These are phyloP conservation scores for Podospora anserina DNA, from an alignment of 495 filamentous ascomycete species.

Conservation along the genomic window DNA sequence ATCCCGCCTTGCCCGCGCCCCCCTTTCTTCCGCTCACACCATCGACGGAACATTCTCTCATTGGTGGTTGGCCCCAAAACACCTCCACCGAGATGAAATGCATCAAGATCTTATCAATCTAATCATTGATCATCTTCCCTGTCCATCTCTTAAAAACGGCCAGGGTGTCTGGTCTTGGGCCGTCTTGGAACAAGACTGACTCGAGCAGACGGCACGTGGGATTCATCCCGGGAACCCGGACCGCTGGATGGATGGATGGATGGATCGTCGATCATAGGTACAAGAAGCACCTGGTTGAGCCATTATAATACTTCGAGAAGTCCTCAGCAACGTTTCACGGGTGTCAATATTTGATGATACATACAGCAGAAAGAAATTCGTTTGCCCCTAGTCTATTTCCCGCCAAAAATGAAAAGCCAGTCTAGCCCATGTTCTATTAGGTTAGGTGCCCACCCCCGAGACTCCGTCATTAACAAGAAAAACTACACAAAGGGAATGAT, in stretches of 20 bases:
- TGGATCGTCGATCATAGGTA: not conserved
- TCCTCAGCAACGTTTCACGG: not conserved
- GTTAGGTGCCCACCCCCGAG: conserved; percentile 12
- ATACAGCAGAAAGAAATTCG: conserved; percentile 11
- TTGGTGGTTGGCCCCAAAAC: not conserved
- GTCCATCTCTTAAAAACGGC: not conserved
- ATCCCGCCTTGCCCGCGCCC: not conserved
- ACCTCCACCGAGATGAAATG: not conserved
- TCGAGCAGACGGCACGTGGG: not conserved
- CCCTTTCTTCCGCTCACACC: not conserved
- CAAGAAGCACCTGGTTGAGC: not conserved
- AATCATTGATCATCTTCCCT: conserved; percentile 3
- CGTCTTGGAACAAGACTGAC: not conserved
- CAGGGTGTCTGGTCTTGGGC: not conserved
- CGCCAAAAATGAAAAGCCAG: conserved; percentile 15
- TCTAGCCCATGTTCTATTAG: conserved; percentile 24
- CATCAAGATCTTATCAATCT: conserved; percentile 9
- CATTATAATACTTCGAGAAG: not conserved
- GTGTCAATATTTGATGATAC: not conserved
- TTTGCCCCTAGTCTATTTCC: conserved; percentile 15
- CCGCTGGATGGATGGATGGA: not conserved
- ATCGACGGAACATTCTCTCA: not conserved
- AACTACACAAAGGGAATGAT: conserved; percentile 13
- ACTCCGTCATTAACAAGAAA: conserved; percentile 18
- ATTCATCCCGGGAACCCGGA: not conserved